Base-by-base conservation (phyloP, 1,284 basidiomycete genomes). In the Tylopilus orsonianus region DNA sequence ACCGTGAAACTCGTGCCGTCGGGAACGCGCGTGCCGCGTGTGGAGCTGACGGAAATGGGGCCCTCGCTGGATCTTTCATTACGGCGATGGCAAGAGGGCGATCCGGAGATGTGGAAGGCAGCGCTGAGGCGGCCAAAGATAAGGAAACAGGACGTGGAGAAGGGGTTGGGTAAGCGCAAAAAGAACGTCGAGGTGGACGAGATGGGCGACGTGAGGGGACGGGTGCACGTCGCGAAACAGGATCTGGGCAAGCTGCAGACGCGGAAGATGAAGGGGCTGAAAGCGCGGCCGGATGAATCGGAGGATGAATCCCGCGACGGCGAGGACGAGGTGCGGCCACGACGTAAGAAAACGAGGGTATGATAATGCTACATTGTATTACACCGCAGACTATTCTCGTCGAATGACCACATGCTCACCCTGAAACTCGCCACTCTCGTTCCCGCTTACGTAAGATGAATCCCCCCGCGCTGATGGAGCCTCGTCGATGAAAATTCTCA, bases 121-220 rank as follows among this genome's bases (percentile, higher is more conserved):
- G 91, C 95, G 10, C 78, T 93, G 74, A 88, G 77, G 67, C 75
- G 87, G 53, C 90, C 92, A 39, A 97, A 95, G 76, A 62, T 97
- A 54, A 87, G 87, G 70, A 92, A 93, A 74, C 78, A 78, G 56
- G 89, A 93, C 39, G 72, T 93, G 40, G 91, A 92, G 73, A 86
- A 80, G 66, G 93, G 93, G 0, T 66, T 92, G n/a, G 92, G 90
- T 33, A 92, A 91, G 79, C 94, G 92, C 79, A 82, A 81, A 71
- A 94, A 93, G 81, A 97, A 97, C 69, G 69, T 95, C 68, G 93
- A 97, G 74, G 92, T 94, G 55, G 96, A 99, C 74, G 93, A 93
- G 69, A 97, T 98, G 96, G 96, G 96, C 49, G 93, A 99, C 70
- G 72, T 95, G 71, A 81, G 96, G 56, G 96, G 95, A 40, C 78